Conservation (phyloP, 495 filamentous ascomycete species). For the Neurospora sp. region DNA sequence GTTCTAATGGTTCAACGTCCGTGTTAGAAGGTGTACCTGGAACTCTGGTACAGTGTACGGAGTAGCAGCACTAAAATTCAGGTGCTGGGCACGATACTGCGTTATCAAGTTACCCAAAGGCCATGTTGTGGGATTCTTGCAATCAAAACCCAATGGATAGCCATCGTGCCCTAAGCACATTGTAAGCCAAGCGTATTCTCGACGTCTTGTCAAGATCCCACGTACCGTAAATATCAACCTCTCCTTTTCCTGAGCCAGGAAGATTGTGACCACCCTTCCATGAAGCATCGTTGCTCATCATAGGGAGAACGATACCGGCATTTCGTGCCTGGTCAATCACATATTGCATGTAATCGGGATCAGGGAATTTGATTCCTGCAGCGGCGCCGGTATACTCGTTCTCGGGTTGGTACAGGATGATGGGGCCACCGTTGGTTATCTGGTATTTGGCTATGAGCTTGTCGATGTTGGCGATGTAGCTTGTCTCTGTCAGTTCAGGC, state of each 20-base stretch:
- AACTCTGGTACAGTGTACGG: constrained; percentile 59
- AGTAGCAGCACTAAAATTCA: constrained; percentile 37
- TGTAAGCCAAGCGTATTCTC: not conserved
- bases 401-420: constrained; percentile 71
- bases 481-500: not conserved
- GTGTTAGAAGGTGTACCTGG: constrained; percentile 3
- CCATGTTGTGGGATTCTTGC: constrained; percentile 43
- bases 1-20: not conserved
- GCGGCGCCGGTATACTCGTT: constrained; percentile 50
- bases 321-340: constrained; percentile 57
- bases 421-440: constrained; percentile 68
- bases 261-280: constrained; percentile 46
- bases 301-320: constrained; percentile 62
- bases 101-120: constrained; percentile 36
- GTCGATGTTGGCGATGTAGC: constrained; percentile 44
- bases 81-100: constrained; percentile 17
- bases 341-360: constrained; percentile 57
- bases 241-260: constrained; percentile 52
- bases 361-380: constrained; percentile 31
- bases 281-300: constrained; percentile 65
- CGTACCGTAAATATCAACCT: constrained; percentile 58
- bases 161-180: constrained; percentile 46
- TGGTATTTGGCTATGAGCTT: constrained; percentile 61
- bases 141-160: constrained; percentile 62
- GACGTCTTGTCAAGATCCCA: not conserved